Conservation (phyloP, 2,329 filamentous ascomycete species). For the Aspergillus flavus region DNA sequence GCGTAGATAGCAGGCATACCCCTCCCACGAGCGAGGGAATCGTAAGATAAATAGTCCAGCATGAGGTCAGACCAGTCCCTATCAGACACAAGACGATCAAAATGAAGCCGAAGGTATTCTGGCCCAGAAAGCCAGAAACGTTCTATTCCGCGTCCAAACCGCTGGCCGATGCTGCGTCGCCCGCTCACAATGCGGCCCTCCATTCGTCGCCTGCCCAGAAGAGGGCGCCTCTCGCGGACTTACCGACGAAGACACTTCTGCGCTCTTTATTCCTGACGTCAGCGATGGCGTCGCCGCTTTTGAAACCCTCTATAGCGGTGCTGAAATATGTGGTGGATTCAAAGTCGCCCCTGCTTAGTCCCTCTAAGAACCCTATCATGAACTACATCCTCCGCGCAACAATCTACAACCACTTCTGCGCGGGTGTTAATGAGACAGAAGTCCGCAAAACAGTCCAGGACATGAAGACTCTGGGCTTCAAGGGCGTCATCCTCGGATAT, state of each 20-base stretch:
- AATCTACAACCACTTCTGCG: slow-evolving; percentile 55
- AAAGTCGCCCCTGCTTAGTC: slow-evolving; percentile 41
- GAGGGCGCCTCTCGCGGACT: slow-evolving; percentile 40
- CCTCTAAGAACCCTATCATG: slow-evolving; percentile 45
- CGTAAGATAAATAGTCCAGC: slow-evolving; percentile 7
- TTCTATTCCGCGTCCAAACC: neutral
- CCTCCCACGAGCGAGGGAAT: neutral
- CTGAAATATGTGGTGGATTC: slow-evolving; percentile 42
- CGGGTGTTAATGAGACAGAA: slow-evolving; percentile 45
- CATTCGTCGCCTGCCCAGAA: slow-evolving; percentile 2
- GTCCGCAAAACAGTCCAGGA: slow-evolving; percentile 40
- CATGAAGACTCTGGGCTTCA: slow-evolving; percentile 48
- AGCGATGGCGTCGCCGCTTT: slow-evolving; percentile 23
- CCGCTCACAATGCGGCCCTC: slow-evolving; percentile 11
- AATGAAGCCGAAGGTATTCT: slow-evolving; percentile 8
- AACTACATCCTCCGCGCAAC: slow-evolving; percentile 39
- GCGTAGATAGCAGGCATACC: neutral
- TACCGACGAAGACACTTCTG: slow-evolving; percentile 22
- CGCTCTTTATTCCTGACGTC: slow-evolving; percentile 24
- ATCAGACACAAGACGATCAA: neutral
- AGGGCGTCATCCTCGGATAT: slow-evolving; percentile 53
- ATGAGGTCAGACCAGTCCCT: neutral
- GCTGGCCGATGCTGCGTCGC: neutral
- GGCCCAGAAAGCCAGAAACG: slow-evolving; percentile 6
- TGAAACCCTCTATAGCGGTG: slow-evolving; percentile 23